These are phyloP conservation scores for Tilletia setariae DNA, from an alignment of 1,284 basidiomycete species.

Conservation along the genomic window DNA sequence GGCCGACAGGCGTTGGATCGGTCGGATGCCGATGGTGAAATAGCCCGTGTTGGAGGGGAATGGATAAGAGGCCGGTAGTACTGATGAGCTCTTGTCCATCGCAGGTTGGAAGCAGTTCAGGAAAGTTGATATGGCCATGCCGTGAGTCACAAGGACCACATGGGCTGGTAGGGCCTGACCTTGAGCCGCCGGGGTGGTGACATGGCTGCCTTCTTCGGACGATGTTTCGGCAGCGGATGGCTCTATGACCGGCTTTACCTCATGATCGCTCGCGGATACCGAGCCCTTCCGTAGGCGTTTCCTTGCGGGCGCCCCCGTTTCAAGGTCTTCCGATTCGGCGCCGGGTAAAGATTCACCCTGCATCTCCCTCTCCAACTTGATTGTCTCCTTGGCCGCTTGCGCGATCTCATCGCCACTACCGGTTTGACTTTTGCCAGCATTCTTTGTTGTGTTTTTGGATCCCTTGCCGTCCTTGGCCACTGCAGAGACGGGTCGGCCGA, in stretches of 20 bases:
- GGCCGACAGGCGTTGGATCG: not conserved
- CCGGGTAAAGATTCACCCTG: not conserved
- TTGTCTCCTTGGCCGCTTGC: not conserved
- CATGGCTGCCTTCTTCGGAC: no score
- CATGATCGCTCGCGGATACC: no score
- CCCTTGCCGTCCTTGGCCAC: no score
- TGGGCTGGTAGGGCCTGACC: conserved; percentile 23
- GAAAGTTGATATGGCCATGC: conserved; percentile 47
- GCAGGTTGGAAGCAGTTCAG: conserved; percentile 30
- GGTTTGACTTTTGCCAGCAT: no score
- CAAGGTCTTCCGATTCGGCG: not conserved
- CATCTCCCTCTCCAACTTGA: not conserved
- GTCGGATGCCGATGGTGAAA: conserved; percentile 31
- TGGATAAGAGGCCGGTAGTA: conserved; percentile 24
- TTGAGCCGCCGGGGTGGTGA: no score
- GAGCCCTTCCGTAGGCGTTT: not conserved
- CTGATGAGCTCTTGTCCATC: conserved; percentile 11
- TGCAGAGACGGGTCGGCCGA: not conserved
- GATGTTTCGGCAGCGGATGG: no score
- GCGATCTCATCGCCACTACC: not conserved
- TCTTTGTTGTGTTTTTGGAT: no score
- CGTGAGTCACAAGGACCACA: conserved; percentile 44
- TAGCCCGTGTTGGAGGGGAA: conserved; percentile 41
- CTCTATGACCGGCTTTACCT: no score
- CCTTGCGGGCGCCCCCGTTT: not conserved